These are phyloP conservation scores for Tolypocladium ophioglossoides DNA, from an alignment of 2,329 filamentous ascomycete species.

Conservation along the genomic window DNA sequence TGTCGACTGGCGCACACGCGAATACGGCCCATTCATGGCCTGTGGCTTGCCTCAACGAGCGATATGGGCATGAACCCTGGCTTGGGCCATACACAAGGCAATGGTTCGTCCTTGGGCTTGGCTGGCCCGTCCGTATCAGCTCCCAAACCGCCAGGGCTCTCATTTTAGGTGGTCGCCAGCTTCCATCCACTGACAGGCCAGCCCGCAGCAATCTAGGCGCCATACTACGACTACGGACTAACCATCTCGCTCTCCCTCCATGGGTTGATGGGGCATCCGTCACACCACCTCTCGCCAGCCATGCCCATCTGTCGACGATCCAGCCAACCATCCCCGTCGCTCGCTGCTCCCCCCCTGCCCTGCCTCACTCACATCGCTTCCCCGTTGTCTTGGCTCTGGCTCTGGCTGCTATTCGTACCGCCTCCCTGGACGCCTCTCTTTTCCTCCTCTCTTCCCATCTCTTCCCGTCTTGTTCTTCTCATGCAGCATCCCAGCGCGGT, in stretches of 20 bases:
- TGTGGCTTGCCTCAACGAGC: neutral
- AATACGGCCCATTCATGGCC: slow-evolving; percentile 2
- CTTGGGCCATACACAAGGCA: slow-evolving; percentile 1
- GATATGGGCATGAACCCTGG: neutral
- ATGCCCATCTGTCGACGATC: neutral
- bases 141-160: slow-evolving; percentile 20
- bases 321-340: neutral
- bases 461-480: neutral
- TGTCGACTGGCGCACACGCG: slow-evolving; percentile 1
- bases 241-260: slow-evolving; percentile 12
- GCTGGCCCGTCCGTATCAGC: slow-evolving; percentile 10
- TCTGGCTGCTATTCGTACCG: neutral
- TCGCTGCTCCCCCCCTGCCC: neutral
- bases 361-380: neutral
- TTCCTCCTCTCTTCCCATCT: neutral
- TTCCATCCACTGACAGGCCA: slow-evolving; percentile 31
- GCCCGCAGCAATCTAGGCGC: slow-evolving; percentile 30
- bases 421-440: neutral
- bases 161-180: slow-evolving; percentile 32
- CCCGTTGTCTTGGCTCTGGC: neutral
- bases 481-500: neutral
- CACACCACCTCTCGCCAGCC: slow-evolving; percentile 17
- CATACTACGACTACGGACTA: slow-evolving; percentile 31
- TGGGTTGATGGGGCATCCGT: slow-evolving; percentile 14
- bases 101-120: neutral